Evolutionary conservation across 2,329 filamentous ascomycete species (phyloP).

Genomic region (Emergomyces pasteurianus): DNA sequence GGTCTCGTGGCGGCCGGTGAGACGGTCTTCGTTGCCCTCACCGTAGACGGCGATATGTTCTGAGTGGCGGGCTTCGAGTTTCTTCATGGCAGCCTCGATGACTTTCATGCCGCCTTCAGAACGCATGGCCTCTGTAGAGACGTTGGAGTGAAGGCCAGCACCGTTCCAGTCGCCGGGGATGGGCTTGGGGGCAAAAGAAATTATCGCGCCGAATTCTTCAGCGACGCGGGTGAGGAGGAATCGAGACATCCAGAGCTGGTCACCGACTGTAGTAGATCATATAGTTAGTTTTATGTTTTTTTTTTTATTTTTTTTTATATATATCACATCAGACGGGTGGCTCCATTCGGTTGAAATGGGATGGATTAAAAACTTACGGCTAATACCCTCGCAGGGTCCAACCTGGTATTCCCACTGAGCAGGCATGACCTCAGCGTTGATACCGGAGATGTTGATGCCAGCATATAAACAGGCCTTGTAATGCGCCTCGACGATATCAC

Average conservation of each 20-base stretch:
- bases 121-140: slow-evolving; percentile 82
- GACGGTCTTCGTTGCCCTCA: slow-evolving; percentile 87
- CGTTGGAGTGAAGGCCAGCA: slow-evolving; percentile 86
- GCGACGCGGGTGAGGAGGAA: slow-evolving; percentile 84
- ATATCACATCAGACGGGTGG: not conserved
- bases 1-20: slow-evolving; percentile 91
- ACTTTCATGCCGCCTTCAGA: slow-evolving; percentile 86
- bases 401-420: slow-evolving; percentile 98
- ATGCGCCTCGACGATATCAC: slow-evolving; percentile 93
- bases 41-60: slow-evolving; percentile 92
- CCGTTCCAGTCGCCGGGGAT: slow-evolving; percentile 96
- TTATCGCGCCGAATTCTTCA: slow-evolving; percentile 93
- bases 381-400: slow-evolving; percentile 76
- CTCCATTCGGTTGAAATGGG: not conserved
- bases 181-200: slow-evolving; percentile 91
- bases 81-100: slow-evolving; percentile 80
- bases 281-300: slow-evolving; percentile 17
- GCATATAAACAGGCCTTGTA: slow-evolving; percentile 85
- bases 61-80: slow-evolving; percentile 62
- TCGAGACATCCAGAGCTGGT: slow-evolving; percentile 89
- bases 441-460: slow-evolving; percentile 87
- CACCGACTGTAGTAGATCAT: slow-evolving; percentile 53
- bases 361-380: slow-evolving; percentile 55
- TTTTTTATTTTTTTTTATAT: not conserved
- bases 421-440: slow-evolving; percentile 98